phyloP scores from a whole-genome alignment of 345 rosid species.

The Brassica carinata region DNA sequence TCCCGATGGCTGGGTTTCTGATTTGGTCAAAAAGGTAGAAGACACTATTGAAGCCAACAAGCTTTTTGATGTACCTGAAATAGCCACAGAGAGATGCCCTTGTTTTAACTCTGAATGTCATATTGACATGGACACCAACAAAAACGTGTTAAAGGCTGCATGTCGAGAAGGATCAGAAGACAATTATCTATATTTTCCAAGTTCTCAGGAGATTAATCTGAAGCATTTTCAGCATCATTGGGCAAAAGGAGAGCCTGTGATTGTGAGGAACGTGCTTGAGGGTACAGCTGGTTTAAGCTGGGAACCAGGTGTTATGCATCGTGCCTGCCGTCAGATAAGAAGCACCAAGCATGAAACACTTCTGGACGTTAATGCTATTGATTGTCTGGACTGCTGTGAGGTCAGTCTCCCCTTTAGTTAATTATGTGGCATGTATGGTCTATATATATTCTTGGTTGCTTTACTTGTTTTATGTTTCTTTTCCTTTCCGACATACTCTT shows the following conservation, averaged over 20 bases:
- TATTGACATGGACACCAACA: constrained; percentile 32
- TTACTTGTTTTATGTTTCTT: background rate
- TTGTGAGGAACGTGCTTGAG: constrained; percentile 63
- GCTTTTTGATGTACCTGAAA: constrained; percentile 12
- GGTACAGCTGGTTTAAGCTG: constrained; percentile 70
- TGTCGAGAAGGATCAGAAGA: constrained; percentile 52
- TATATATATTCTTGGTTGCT: background rate
- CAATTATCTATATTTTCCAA: constrained; percentile 68
- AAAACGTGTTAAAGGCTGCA: constrained; percentile 55
- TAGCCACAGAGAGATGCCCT: constrained; percentile 38
- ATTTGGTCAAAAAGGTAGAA: constrained; percentile 50
- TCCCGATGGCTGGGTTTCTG: constrained; percentile 39
- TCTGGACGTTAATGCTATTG: constrained; percentile 53
- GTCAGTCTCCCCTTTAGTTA: constrained; percentile 27
- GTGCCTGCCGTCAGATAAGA: constrained; percentile 59
- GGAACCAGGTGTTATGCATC: constrained; percentile 88
- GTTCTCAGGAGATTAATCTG: constrained; percentile 44
- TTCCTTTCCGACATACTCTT: background rate
- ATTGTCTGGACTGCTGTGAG: constrained; percentile 63
- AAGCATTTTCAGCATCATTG: constrained; percentile 79
- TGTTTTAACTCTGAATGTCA: constrained; percentile 49
- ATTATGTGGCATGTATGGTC: constrained; percentile 9
- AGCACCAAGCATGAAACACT: constrained; percentile 43
- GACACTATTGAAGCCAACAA: constrained; percentile 23
- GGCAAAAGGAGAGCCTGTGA: constrained; percentile 75